Base-by-base conservation (phyloP, 139 green algal species). In the Chara braunii region DNA sequence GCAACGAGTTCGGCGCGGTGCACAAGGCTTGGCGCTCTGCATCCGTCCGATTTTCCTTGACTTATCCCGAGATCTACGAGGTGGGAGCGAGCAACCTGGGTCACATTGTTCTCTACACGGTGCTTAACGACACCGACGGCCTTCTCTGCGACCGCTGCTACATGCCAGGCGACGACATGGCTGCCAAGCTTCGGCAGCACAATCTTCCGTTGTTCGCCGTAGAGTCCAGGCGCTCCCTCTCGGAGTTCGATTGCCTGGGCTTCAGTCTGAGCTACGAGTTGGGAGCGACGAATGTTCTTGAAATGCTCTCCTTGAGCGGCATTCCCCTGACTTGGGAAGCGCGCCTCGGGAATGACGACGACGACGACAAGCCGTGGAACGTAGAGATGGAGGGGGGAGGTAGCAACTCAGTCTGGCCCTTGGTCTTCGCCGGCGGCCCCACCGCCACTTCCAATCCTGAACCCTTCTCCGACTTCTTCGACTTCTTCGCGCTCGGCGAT, bases 401-500 rank as follows among this genome's bases (percentile, higher is more conserved):
- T 6, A 8, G 34, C 56, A 48, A n/a, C n/a, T 18, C 40, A 48
- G 40, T 48, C n/a, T 48, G 40, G n/a, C 18, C 40, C 18, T 48
- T 18, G 40, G 40, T 40, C 32, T 12, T 8, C 44, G 30, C 65
- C 68, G 65, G 72, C 29, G 84, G 84, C 1, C 84, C 84, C 44
- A 90, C 84, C 11, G 84, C 84, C 51, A 89, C 84, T 18, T 85
- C 72, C 44, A 89, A 89, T 61, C 85, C 84, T 18, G 84, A 89
- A 76, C 84, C 84, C 24, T 89, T 89, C 31, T 51, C 75, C 22
- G 79, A 87, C 51, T 90, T 89, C 51, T 85, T 88, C 33, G 84
- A 89, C 54, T 89, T 87, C 37, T 63, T 90, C 35, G 82, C 79
- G 8, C 70, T 89, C 11, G 84, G 84, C 3, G 81, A 85, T 59